phyloP scores from a whole-genome alignment of 2,329 filamentous ascomycete species.

The Venturia nashicola region DNA sequence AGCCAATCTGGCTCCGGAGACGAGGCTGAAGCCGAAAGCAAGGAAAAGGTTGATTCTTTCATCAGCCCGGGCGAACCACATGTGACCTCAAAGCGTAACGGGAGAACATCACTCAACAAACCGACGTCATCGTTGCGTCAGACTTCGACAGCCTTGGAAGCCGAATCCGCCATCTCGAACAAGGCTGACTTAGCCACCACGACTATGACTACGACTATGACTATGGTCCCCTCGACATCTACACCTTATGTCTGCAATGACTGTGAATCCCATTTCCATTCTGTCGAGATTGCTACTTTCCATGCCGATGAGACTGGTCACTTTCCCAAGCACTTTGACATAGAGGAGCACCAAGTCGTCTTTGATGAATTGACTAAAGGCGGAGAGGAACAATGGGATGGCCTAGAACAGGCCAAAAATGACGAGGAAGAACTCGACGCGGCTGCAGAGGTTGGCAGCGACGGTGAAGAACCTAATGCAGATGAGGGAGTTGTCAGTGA shows the following conservation, averaged over 20 bases:
- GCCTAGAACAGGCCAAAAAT: no score
- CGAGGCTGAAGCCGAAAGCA: not conserved
- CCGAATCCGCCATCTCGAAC: not conserved
- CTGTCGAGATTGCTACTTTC: not conserved
- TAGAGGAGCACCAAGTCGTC: not conserved
- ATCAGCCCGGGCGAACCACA: no score
- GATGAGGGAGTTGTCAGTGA: not conserved
- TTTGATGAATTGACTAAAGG: no score
- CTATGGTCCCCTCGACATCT: not conserved
- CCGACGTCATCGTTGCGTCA: not conserved
- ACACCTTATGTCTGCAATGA: not conserved
- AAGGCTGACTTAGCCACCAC: no score
- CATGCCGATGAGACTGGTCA: not conserved
- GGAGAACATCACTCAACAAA: not conserved
- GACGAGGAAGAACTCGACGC: no score
- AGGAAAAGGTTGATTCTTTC: not conserved
- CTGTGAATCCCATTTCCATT: not conserved
- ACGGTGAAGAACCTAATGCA: not conserved
- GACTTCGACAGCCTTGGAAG: not conserved
- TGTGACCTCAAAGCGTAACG: no score
- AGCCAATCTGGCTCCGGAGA: not conserved
- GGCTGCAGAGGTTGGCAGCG: not conserved
- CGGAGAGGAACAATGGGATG: no score
- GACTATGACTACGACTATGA: not conserved
- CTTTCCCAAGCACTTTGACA: not conserved